Conservation (phyloP, 2,329 filamentous ascomycete genomes). For the Colletotrichum brevisporum region DNA sequence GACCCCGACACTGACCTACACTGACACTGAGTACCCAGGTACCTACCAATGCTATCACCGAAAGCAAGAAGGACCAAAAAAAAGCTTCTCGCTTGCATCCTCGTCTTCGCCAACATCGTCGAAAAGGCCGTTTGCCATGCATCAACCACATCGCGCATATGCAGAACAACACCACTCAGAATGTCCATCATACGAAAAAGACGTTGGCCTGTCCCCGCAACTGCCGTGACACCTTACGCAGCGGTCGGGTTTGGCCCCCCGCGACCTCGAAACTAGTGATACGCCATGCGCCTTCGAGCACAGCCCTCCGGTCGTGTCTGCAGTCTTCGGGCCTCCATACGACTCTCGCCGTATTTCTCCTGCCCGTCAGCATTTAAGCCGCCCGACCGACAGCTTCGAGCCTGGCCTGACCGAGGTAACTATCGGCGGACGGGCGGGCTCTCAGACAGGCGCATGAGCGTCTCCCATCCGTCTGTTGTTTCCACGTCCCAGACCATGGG, state of each 20-base stretch:
- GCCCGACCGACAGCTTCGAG: conserved; percentile 21
- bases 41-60: too few species aligned
- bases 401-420: conserved; percentile 31
- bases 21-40: too few species aligned
- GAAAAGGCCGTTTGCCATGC: background rate
- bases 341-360: conserved; percentile 3
- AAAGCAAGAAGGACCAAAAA: background rate
- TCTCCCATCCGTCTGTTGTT: conserved; percentile 31
- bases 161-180: background rate
- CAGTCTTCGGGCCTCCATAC: conserved; percentile 35
- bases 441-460: conserved; percentile 38
- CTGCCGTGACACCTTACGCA: background rate
- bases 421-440: conserved; percentile 13
- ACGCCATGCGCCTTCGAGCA: conserved; percentile 24
- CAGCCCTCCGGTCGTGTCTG: conserved; percentile 34
- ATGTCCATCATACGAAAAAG: background rate
- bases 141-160: background rate
- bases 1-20: too few species aligned
- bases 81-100: conserved; percentile 4
- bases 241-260: conserved; percentile 6
- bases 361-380: conserved; percentile 25
- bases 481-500: conserved; percentile 26
- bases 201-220: conserved; percentile 2
- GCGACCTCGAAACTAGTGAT: conserved; percentile 27
- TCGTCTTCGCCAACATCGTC: background rate